A percentile compares a stretch with the other conserved stretches of the same genome.
phyloP scores from a whole-genome alignment of 768 basidiomycete species.

The Lactarius deliciosus region DNA sequence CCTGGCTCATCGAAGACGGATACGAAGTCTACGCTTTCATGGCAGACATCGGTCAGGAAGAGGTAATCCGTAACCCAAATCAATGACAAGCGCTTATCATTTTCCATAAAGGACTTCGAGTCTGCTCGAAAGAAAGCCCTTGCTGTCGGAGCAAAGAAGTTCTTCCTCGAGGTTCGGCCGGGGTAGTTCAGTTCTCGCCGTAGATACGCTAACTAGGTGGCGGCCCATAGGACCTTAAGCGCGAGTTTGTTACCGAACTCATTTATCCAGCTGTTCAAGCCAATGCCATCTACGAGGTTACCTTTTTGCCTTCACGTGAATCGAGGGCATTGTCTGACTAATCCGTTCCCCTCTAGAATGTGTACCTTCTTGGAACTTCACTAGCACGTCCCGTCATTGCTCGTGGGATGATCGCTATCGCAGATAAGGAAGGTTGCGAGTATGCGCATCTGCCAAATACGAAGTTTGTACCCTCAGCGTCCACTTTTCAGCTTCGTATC shows the following conservation, averaged over 20 bases:
- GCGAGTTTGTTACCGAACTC: conserved; percentile 93
- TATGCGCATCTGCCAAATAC: conserved; percentile 43
- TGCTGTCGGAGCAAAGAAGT: conserved; percentile 91
- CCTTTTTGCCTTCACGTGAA: conserved; percentile 19
- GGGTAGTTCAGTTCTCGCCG: background rate
- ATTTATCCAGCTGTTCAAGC: conserved; percentile 99
- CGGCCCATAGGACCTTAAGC: conserved; percentile 74
- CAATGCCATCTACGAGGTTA: conserved; percentile 96
- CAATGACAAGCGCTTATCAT: conserved; percentile 21
- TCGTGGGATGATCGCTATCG: conserved; percentile 95
- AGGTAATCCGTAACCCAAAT: conserved; percentile 45
- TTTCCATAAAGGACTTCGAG: conserved; percentile 71
- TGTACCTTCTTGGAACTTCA: conserved; percentile 97
- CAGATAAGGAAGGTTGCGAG: conserved; percentile 93
- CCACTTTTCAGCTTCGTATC: conserved; percentile 71
- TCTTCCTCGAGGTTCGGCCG: conserved; percentile 73
- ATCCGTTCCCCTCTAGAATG: conserved; percentile 52
- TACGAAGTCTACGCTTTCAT: conserved; percentile 98
- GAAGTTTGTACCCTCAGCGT: background rate
- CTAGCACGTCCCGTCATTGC: conserved; percentile 98
- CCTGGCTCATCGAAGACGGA: conserved; percentile 97
- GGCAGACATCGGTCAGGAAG: conserved; percentile 93
- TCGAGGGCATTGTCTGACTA: background rate
- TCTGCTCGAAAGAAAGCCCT: conserved; percentile 90
- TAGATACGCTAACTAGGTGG: background rate